Percentiles rank a stretch among this genome's conserved stretches.
These are phyloP conservation scores for Talaromyces sp. DNA, from an alignment of 2,329 filamentous ascomycete genomes.

Conservation along the genomic window DNA sequence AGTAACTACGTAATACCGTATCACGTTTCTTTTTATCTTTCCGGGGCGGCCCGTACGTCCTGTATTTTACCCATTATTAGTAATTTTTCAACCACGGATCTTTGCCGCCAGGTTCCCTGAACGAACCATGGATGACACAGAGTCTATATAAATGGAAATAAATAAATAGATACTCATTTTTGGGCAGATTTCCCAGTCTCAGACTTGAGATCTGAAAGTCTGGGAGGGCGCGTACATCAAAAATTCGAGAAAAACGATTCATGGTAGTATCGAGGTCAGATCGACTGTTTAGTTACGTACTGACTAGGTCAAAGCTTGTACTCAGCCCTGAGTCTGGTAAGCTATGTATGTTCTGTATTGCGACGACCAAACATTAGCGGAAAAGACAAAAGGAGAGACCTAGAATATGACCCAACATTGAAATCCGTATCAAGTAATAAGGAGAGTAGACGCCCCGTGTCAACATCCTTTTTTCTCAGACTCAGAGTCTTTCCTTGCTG, in stretches of 20 bases:
- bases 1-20: not conserved
- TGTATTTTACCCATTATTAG: not conserved
- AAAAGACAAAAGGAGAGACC: not conserved
- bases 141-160: not conserved
- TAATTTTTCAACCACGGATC: not conserved
- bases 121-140: not conserved
- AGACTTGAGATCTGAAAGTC: not conserved
- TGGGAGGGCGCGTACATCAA: not conserved
- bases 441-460: not conserved
- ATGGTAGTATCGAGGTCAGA: not conserved
- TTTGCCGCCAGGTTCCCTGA: slow-evolving; percentile 8
- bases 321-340: not conserved
- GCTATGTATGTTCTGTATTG: not conserved
- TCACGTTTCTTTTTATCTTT: not conserved
- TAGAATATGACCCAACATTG: not conserved
- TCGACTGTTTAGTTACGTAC: not conserved
- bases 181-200: not conserved
- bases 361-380: not conserved
- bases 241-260: not conserved
- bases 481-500: not conserved
- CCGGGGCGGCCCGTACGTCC: not conserved
- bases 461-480: not conserved
- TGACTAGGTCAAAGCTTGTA: slow-evolving; percentile 2
- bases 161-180: not conserved
- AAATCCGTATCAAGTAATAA: not conserved